A percentile compares a stretch with the other conserved stretches of the same genome.
These are phyloP conservation scores for Amanita subjunquillea DNA, from an alignment of 768 basidiomycete genomes.

Conservation along the genomic window DNA sequence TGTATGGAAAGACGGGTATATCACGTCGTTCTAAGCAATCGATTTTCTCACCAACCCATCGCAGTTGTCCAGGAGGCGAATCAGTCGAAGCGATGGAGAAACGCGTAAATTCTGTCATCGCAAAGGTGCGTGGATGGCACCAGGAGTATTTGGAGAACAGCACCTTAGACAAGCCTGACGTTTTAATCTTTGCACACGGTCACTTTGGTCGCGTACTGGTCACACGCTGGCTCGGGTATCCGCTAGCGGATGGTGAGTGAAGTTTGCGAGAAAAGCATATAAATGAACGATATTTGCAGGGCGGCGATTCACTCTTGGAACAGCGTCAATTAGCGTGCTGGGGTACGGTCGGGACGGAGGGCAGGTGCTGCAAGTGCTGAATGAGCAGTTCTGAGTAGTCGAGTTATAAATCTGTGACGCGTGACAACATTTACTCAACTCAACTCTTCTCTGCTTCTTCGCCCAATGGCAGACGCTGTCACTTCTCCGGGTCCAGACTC, in stretches of 20 bases:
- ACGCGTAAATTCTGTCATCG: conserved; percentile 71
- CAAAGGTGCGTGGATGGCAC: conserved; percentile 66
- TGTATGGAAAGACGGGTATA: conserved; percentile 81
- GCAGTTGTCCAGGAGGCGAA: conserved; percentile 84
- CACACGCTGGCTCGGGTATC: conserved; percentile 72
- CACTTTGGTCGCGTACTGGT: conserved; percentile 74
- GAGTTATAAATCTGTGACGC: conserved; percentile 1
- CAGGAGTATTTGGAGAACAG: conserved; percentile 56
- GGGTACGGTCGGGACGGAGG: conserved; percentile 79
- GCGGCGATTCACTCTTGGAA: conserved; percentile 38
- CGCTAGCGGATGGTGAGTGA: conserved; percentile 41
- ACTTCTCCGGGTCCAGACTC: not conserved
- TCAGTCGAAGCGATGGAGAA: conserved; percentile 66
- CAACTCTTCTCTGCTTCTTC: not conserved
- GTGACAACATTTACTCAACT: not conserved
- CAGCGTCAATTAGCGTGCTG: conserved; percentile 75
- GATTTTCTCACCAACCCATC: conserved; percentile 1
- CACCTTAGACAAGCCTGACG: conserved; percentile 55
- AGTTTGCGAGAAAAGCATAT: not conserved
- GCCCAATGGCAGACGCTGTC: conserved; percentile 1
- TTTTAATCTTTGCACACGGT: conserved; percentile 86
- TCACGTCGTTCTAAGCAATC: conserved; percentile 8
- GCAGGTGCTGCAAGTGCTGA: conserved; percentile 59
- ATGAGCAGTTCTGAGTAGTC: conserved; percentile 31
- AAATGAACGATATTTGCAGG: not conserved